Evolutionary conservation across 208 protist species (phyloP).

Genomic region (Wallacemonas rigidus): DNA sequence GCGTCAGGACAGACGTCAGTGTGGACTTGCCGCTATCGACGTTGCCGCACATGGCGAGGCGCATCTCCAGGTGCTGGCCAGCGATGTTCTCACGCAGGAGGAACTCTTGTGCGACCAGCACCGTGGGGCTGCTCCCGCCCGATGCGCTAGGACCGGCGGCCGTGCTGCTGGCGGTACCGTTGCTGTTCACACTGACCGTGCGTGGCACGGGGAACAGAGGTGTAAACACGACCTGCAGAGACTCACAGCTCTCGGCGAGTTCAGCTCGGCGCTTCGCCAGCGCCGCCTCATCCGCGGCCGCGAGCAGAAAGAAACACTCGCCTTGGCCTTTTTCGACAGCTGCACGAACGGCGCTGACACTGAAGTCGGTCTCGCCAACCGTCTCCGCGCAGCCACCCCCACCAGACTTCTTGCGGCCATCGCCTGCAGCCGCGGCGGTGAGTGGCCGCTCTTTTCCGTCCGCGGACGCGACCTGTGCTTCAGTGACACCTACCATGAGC

Average conservation of each 20-base stretch:
- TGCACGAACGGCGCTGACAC: conserved; percentile 28
- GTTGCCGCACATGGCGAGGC: conserved; percentile 93
- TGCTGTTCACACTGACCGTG: conserved; percentile 31
- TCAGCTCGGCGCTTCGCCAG: conserved; percentile 35
- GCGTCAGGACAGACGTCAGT: conserved; percentile 90
- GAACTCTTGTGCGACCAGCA: conserved; percentile 71
- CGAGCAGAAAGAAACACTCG: conserved; percentile 69
- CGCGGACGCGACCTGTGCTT: conserved; percentile 2
- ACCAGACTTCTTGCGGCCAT: background rate
- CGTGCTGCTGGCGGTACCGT: background rate
- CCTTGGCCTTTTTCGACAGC: conserved; percentile 60
- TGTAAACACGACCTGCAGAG: conserved; percentile 32
- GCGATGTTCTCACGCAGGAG: conserved; percentile 54
- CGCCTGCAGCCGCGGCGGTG: background rate
- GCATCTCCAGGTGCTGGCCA: conserved; percentile 75
- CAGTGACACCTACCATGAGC: conserved; percentile 14
- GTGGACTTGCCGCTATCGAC: conserved; percentile 94
- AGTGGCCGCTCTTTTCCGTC: background rate
- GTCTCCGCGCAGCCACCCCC: background rate
- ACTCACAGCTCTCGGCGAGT: conserved; percentile 34
- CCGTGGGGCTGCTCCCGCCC: conserved; percentile 10
- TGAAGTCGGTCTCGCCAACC: conserved; percentile 44
- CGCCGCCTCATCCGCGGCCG: conserved; percentile 24
- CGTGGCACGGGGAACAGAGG: conserved; percentile 57
- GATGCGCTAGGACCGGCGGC: background rate